Conservation (phyloP, 306 rosid genomes). For the Glycine soja region DNA sequence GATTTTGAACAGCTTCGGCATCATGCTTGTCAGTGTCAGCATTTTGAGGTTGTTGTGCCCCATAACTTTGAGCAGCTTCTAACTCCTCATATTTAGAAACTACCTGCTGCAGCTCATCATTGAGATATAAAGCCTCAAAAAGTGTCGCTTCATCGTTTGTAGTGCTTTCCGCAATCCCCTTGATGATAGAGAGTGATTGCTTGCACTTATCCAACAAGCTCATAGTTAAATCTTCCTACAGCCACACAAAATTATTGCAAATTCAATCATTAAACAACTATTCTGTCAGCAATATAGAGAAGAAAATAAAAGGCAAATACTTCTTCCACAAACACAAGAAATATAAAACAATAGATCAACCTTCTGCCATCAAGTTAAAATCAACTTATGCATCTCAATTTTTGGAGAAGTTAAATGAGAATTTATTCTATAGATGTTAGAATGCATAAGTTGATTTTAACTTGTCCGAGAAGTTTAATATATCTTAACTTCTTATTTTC, state of each 20-base stretch:
- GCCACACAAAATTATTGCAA: slow-evolving; percentile 38
- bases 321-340: neutral
- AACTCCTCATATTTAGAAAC: slow-evolving; percentile 70
- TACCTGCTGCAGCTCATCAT: slow-evolving; percentile 79
- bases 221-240: slow-evolving; percentile 77
- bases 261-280: slow-evolving; percentile 19
- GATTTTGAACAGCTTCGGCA: slow-evolving; percentile 50
- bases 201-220: slow-evolving; percentile 80
- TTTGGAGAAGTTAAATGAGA: neutral
- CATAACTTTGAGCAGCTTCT: slow-evolving; percentile 61
- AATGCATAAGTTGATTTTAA: no score
- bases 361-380: neutral
- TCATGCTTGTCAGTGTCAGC: slow-evolving; percentile 48
- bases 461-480: no score
- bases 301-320: neutral
- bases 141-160: slow-evolving; percentile 75
- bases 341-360: neutral
- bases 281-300: slow-evolving; percentile 2
- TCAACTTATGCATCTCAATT: neutral
- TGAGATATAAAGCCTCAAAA: slow-evolving; percentile 79
- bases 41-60: slow-evolving; percentile 46
- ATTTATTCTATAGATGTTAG: neutral
- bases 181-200: slow-evolving; percentile 64
- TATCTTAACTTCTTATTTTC: neutral
- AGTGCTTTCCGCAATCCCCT: slow-evolving; percentile 76